Percentiles rank a stretch among this genome's conserved stretches.
Conservation (phyloP, 1,139 yeast genomes). For the Suhomyces atakaporum region DNA sequence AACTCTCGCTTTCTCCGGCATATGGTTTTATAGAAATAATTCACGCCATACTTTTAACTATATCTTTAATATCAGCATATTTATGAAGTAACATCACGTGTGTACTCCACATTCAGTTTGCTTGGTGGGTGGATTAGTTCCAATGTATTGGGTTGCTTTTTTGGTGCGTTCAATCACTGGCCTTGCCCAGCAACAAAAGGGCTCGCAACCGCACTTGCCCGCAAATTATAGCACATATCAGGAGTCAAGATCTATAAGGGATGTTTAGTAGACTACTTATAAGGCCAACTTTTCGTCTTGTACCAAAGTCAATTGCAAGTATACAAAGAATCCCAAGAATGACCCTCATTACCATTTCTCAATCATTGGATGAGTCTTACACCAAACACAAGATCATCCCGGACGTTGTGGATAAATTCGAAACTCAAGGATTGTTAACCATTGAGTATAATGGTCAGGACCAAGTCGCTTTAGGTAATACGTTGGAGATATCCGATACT, state of each 20-base stretch:
- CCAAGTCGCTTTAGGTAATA: constrained; percentile 81
- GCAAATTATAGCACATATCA: not conserved
- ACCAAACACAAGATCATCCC: constrained; percentile 63
- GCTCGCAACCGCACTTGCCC: not conserved
- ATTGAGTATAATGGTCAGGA: constrained; percentile 50
- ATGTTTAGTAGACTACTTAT: not conserved
- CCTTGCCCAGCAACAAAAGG: not conserved
- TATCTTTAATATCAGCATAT: no score
- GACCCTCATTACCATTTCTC: constrained; percentile 61
- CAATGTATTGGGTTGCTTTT: not conserved
- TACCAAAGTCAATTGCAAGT: constrained; percentile 1
- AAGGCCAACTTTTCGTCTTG: not conserved
- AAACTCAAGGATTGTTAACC: constrained; percentile 48
- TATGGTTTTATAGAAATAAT: no score
- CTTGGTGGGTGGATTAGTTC: no score
- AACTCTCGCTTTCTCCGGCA: no score
- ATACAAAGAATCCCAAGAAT: constrained; percentile 18
- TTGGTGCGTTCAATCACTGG: not conserved
- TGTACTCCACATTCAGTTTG: no score
- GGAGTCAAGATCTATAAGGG: not conserved
- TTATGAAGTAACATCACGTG: no score
- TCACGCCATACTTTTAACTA: no score
- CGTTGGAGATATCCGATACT: constrained; percentile 62
- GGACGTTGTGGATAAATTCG: constrained; percentile 55
- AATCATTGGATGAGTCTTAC: constrained; percentile 62